A percentile compares a stretch with the other conserved stretches of the same genome.
Evolutionary conservation across 495 filamentous ascomycete genomes (phyloP).

Genomic region (Aspergillus cristatus): DNA sequence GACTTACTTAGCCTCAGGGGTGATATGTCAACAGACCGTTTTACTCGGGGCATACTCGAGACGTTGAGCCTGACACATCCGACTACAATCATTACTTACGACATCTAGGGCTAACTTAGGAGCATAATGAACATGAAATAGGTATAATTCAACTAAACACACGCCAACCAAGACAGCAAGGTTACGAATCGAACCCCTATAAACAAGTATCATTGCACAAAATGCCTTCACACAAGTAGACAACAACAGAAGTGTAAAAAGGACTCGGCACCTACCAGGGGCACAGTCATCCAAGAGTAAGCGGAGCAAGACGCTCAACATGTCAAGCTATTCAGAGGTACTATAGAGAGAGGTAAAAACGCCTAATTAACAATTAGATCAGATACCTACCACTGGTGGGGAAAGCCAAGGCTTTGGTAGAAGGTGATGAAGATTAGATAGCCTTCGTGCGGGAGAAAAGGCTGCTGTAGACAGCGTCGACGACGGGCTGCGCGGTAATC

Average conservation of each 20-base stretch:
- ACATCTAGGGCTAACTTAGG: too few relatives aligned
- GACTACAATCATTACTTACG: too few relatives aligned
- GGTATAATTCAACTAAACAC: too few relatives aligned
- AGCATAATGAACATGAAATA: too few relatives aligned
- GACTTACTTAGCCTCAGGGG: too few relatives aligned
- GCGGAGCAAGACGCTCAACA: constrained; percentile 4
- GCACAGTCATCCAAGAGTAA: constrained; percentile 27
- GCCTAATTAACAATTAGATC: constrained; percentile 23
- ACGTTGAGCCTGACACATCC: too few relatives aligned
- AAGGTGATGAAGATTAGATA: constrained; percentile 25
- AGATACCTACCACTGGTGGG: constrained; percentile 15
- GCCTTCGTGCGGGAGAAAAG: constrained; percentile 83
- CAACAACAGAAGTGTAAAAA: constrained; percentile 11
- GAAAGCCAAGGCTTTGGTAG: constrained; percentile 16
- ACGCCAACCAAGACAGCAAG: too few relatives aligned
- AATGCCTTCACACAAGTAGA: constrained; percentile 13
- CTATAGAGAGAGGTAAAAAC: constrained; percentile 14
- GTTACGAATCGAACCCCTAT: constrained; percentile 22
- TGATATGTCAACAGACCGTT: too few relatives aligned
- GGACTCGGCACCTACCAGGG: constrained; percentile 34
- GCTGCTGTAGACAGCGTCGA: constrained; percentile 97
- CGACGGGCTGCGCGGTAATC: constrained; percentile 90
- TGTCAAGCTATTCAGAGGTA: too few relatives aligned
- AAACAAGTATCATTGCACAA: constrained; percentile 23
- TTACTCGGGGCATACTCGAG: too few relatives aligned